phyloP scores from a whole-genome alignment of 768 basidiomycete species.

The Termitomyces sp. region DNA sequence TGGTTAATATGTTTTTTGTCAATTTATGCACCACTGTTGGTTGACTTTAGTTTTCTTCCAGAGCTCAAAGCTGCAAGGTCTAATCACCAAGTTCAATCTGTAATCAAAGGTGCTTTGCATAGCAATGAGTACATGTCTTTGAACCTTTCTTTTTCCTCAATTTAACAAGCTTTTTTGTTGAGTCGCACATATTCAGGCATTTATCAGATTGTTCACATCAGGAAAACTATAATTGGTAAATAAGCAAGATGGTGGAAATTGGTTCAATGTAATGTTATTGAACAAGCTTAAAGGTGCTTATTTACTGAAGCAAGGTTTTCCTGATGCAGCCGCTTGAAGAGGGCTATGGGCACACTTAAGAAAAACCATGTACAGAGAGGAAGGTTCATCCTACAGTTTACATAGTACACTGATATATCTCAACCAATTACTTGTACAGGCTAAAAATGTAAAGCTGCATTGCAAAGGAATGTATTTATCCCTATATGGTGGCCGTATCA shows the following conservation, averaged over 20 bases:
- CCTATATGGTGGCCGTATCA: neutral
- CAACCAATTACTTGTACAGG: neutral
- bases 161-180: neutral
- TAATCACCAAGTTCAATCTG: too few relatives aligned
- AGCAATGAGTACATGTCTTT: neutral
- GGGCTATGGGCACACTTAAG: neutral
- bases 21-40: too few relatives aligned
- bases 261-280: too few relatives aligned
- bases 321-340: too few relatives aligned
- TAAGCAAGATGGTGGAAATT: too few relatives aligned
- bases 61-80: too few relatives aligned
- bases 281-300: too few relatives aligned
- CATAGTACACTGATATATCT: neutral
- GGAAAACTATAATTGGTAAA: too few relatives aligned
- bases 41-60: too few relatives aligned
- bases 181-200: fast-evolving
- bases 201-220: neutral
- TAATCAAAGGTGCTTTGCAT: too few relatives aligned
- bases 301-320: too few relatives aligned
- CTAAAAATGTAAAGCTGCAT: neutral
- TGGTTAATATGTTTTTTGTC: too few relatives aligned
- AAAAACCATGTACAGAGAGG: neutral
- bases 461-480: neutral
- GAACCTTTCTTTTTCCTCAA: neutral
- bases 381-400: neutral